Evolutionary conservation across 495 filamentous ascomycete species (phyloP).

Genomic region (Amphirosellinia nigrospora): DNA sequence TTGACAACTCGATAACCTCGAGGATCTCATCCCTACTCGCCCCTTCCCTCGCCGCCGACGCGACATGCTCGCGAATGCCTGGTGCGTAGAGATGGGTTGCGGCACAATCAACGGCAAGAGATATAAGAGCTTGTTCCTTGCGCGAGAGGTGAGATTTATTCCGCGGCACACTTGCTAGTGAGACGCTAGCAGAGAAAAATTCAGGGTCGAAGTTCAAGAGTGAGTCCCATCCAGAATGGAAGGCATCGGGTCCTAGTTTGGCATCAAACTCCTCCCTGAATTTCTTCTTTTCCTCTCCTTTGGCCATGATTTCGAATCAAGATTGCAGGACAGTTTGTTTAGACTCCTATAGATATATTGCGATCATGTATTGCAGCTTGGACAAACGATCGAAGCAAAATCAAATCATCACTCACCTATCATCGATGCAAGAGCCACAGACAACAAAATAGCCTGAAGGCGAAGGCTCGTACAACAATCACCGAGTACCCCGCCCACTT

Average conservation of each 20-base stretch:
- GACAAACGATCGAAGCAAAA: background rate
- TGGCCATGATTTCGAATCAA: slow-evolving; percentile 19
- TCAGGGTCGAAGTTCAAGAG: slow-evolving; percentile 40
- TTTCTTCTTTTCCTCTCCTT: slow-evolving; percentile 15
- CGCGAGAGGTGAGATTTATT: slow-evolving; percentile 41
- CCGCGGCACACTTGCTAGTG: slow-evolving; percentile 38
- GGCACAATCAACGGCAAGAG: slow-evolving; percentile 46
- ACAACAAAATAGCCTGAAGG: slow-evolving; percentile 11
- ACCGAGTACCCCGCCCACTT: background rate
- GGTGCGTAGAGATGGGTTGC: slow-evolving; percentile 49
- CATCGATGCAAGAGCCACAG: background rate
- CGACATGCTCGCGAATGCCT: slow-evolving; percentile 43
- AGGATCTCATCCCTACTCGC: slow-evolving; percentile 46
- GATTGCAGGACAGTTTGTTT: background rate
- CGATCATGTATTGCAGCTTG: too few species aligned
- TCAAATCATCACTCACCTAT: background rate
- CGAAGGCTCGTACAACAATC: background rate
- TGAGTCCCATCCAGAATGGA: slow-evolving; percentile 39
- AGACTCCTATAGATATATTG: too few species aligned
- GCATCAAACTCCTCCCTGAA: slow-evolving; percentile 30
- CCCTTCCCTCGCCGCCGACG: slow-evolving; percentile 40
- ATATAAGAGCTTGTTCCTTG: slow-evolving; percentile 49
- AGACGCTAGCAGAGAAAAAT: slow-evolving; percentile 43
- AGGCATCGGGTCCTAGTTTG: slow-evolving; percentile 28
- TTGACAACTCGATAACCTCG: slow-evolving; percentile 47